Conservation (phyloP, 805 yeast genomes). For the Naumovozyma castellii region DNA sequence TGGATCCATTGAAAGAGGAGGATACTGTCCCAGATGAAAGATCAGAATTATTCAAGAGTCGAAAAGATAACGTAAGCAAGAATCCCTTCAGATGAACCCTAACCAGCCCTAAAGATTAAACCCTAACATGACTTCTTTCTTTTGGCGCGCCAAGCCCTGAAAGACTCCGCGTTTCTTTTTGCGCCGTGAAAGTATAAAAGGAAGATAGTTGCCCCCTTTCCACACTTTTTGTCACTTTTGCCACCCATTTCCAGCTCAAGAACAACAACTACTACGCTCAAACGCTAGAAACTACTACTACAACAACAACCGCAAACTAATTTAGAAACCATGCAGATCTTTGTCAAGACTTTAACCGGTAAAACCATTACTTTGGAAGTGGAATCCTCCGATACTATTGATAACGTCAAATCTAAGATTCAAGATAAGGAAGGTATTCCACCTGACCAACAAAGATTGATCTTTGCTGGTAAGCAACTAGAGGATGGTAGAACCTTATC, state of each 20-base stretch:
- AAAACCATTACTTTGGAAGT: conserved; percentile 80
- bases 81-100: background rate
- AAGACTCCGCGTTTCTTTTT: background rate
- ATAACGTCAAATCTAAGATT: conserved; percentile 89
- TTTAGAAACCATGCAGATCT: conserved; percentile 56
- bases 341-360: conserved; percentile 84
- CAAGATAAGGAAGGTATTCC: conserved; percentile 97
- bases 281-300: no score
- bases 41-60: background rate
- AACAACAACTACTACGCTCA: no score
- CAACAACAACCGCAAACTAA: background rate
- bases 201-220: no score
- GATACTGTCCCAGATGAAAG: conserved; percentile 4
- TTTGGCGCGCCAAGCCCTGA: background rate
- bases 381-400: conserved; percentile 91
- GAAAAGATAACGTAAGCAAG: background rate
- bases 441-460: conserved; percentile 92
- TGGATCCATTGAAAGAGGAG: conserved; percentile 26
- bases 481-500: conserved; percentile 93
- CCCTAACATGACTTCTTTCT: background rate
- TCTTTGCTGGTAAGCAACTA: conserved; percentile 92
- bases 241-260: background rate
- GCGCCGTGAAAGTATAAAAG: no score
- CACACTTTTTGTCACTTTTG: background rate
- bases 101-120: no score